Evolutionary conservation across 139 green algal genomes (phyloP).

Genomic region (Astrephomene gubernaculifera): DNA sequence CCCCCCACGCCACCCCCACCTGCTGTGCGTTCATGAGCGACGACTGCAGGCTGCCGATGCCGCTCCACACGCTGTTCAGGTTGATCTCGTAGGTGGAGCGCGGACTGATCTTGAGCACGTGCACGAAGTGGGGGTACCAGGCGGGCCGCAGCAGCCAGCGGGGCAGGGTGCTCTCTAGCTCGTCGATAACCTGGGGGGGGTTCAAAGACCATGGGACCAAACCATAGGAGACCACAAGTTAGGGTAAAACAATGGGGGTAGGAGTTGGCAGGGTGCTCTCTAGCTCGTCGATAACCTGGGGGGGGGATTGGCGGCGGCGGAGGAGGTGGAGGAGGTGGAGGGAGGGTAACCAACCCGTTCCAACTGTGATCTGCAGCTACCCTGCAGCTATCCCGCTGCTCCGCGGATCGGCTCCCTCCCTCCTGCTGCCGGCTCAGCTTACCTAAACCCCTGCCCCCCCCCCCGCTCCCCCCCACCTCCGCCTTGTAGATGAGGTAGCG

Average conservation of each 20-base stretch:
- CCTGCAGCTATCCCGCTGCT: too few relatives aligned
- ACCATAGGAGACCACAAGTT: too few relatives aligned
- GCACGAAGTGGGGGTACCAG: conserved; percentile 65
- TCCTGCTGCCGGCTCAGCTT: not conserved
- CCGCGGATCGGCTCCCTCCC: too few relatives aligned
- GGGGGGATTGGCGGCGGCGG: too few relatives aligned
- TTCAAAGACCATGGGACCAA: too few relatives aligned
- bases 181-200: conserved; percentile 67
- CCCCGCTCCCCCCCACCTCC: conserved; percentile 27
- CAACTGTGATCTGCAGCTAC: too few relatives aligned
- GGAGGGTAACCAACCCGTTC: too few relatives aligned
- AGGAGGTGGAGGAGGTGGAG: too few relatives aligned
- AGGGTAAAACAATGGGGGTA: too few relatives aligned
- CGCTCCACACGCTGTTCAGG: conserved; percentile 60
- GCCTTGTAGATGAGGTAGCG: conserved; percentile 58
- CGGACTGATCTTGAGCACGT: conserved; percentile 61
- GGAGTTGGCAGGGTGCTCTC: conserved; percentile 73
- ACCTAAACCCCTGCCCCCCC: not conserved
- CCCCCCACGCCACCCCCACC: not conserved
- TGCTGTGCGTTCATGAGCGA: conserved; percentile 60
- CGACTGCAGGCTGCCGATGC: conserved; percentile 62
- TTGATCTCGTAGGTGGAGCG: conserved; percentile 54
- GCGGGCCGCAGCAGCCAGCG: conserved; percentile 45
- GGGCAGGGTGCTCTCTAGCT: conserved; percentile 71
- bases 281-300: conserved; percentile 71